A percentile compares a stretch with the other conserved stretches of the same genome.
Conservation (phyloP, 352 stramenopile genomes). For the Blastocystis sp. region DNA sequence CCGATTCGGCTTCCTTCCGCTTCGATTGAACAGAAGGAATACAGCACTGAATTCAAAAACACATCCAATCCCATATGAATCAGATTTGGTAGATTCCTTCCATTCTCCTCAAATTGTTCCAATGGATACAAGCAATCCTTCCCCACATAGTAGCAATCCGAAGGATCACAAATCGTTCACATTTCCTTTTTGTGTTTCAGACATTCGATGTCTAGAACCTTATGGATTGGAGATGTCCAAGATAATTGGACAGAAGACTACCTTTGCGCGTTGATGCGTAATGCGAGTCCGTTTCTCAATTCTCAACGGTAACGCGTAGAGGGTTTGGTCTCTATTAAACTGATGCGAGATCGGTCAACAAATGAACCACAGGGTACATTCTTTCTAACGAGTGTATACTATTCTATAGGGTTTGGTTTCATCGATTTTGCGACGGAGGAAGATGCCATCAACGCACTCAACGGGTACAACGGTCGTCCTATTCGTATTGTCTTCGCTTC, state of each 20-base stretch:
- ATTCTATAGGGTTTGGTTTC: constrained; percentile 18
- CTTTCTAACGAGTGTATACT: background rate
- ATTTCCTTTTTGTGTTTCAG: background rate
- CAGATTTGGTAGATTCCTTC: no score
- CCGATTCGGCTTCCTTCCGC: no score
- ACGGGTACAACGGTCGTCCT: constrained; percentile 49
- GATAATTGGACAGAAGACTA: constrained; percentile 55
- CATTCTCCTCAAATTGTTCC: no score
- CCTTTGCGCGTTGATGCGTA: constrained; percentile 43
- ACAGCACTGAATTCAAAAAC: no score
- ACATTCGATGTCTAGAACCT: constrained; percentile 25
- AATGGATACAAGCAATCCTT: no score
- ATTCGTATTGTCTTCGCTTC: background rate
- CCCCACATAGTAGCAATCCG: no score
- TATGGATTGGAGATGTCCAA: constrained; percentile 55
- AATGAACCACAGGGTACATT: background rate
- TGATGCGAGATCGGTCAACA: constrained; percentile 45
- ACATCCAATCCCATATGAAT: no score
- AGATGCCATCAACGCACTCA: constrained; percentile 41
- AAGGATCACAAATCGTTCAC: no score
- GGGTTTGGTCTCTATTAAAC: constrained; percentile 34
- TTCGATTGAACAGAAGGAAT: no score
- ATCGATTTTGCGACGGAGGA: constrained; percentile 55
- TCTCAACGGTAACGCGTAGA: background rate
- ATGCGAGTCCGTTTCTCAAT: constrained; percentile 3